These are phyloP conservation scores for Metarhizium robertsii DNA, from an alignment of 2,329 filamentous ascomycete genomes.

Conservation along the genomic window DNA sequence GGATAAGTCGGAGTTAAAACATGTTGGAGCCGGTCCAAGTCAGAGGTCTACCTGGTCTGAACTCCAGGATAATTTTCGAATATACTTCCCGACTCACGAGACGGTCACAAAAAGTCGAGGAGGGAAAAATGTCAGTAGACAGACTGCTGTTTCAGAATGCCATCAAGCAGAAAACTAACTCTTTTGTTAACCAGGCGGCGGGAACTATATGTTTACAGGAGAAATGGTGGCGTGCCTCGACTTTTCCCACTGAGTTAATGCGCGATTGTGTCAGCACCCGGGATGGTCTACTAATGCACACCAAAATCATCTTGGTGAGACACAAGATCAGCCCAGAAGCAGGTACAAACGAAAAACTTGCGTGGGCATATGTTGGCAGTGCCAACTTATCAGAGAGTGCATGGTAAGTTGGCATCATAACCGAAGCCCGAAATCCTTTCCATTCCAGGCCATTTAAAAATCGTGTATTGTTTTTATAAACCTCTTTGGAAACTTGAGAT, in stretches of 20 bases:
- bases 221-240: constrained; percentile 59
- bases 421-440: background rate
- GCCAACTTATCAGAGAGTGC: constrained; percentile 90
- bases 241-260: constrained; percentile 64
- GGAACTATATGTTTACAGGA: constrained; percentile 76
- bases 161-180: background rate
- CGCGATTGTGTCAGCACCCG: constrained; percentile 68
- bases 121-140: constrained; percentile 30
- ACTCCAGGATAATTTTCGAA: constrained; percentile 44
- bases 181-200: constrained; percentile 38
- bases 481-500: background rate
- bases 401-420: constrained; percentile 49
- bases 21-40: constrained; percentile 9
- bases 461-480: background rate
- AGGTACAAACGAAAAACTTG: constrained; percentile 15
- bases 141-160: background rate
- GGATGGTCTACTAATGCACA: constrained; percentile 73
- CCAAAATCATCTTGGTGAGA: constrained; percentile 60
- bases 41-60: background rate
- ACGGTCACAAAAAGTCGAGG: constrained; percentile 60
- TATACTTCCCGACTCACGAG: constrained; percentile 71
- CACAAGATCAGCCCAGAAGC: background rate
- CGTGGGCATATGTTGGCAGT: constrained; percentile 82
- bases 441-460: background rate
- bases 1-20: background rate